These are phyloP conservation scores for Elsinoe ampelina DNA, from an alignment of 2,329 filamentous ascomycete species.

Conservation along the genomic window DNA sequence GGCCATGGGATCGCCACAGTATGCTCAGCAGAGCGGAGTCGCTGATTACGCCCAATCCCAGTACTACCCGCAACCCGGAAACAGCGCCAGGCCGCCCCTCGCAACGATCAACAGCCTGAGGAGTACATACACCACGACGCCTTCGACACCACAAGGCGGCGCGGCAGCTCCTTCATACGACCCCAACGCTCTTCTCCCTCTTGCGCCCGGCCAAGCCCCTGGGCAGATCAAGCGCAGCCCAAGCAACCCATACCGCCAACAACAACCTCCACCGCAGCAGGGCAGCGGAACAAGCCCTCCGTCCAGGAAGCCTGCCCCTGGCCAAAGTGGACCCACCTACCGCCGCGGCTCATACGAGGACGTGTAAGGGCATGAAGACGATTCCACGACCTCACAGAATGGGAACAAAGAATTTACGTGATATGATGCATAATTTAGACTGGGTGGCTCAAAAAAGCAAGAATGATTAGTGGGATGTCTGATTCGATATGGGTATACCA, in stretches of 20 bases:
- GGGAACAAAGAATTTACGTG: not conserved
- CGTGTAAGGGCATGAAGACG: not conserved
- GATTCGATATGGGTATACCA: not conserved
- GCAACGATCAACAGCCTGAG: slow-evolving; percentile 12
- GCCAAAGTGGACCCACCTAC: not conserved
- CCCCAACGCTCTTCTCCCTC: slow-evolving; percentile 8
- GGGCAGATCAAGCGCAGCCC: slow-evolving; percentile 18
- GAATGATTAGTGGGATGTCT: not conserved
- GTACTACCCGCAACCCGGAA: not conserved
- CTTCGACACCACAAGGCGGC: not conserved
- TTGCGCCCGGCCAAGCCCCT: slow-evolving; percentile 17
- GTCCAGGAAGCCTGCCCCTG: not conserved
- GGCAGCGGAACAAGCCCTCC: not conserved
- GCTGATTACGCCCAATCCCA: slow-evolving; percentile 3
- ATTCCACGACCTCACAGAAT: not conserved
- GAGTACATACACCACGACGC: not conserved
- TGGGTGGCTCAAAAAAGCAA: not conserved
- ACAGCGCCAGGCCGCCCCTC: slow-evolving; percentile 9
- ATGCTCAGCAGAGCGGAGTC: slow-evolving; percentile 22
- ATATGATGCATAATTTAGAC: slow-evolving; percentile 8
- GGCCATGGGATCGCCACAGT: slow-evolving; percentile 19
- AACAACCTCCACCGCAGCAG: not conserved
- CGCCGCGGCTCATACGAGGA: slow-evolving; percentile 9
- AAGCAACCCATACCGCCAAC: slow-evolving; percentile 21
- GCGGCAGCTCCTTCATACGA: slow-evolving; percentile 15